Conservation (phyloP, 345 rosid species). For the Populus pruinosa region DNA sequence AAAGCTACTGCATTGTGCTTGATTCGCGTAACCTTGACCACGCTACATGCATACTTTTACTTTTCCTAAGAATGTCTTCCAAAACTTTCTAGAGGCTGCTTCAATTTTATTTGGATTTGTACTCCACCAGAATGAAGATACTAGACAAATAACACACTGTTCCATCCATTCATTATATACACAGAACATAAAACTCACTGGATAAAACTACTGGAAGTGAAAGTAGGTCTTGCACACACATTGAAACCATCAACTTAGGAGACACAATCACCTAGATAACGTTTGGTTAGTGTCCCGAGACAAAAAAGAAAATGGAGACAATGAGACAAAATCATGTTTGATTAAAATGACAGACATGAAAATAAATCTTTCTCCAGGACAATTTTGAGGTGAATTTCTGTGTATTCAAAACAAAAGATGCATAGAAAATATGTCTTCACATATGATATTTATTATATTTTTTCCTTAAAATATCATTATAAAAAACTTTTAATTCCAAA, state of each 20-base stretch:
- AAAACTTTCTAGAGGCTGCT: neutral
- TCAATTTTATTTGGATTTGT: no score
- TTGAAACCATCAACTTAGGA: neutral
- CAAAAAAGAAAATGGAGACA: no score
- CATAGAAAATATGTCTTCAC: no score
- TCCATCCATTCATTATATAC: neutral
- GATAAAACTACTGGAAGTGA: neutral
- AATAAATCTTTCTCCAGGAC: no score
- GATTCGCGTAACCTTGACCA: neutral
- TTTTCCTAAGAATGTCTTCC: neutral
- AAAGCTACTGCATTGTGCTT: no score
- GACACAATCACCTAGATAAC: neutral
- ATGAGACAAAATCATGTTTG: no score
- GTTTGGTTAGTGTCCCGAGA: rapidly evolving
- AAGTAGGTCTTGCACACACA: neutral
- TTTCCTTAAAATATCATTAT: no score
- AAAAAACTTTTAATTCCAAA: no score
- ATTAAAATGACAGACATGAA: no score
- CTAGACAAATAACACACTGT: neutral
- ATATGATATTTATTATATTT: no score
- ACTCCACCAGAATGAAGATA: neutral
- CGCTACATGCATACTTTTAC: neutral
- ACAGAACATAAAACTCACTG: neutral
- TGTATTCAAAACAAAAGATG: no score
- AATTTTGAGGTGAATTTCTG: no score